These are phyloP conservation scores for Echeveria elegans DNA, from an alignment of 164 flowering plant species.

Conservation along the genomic window DNA sequence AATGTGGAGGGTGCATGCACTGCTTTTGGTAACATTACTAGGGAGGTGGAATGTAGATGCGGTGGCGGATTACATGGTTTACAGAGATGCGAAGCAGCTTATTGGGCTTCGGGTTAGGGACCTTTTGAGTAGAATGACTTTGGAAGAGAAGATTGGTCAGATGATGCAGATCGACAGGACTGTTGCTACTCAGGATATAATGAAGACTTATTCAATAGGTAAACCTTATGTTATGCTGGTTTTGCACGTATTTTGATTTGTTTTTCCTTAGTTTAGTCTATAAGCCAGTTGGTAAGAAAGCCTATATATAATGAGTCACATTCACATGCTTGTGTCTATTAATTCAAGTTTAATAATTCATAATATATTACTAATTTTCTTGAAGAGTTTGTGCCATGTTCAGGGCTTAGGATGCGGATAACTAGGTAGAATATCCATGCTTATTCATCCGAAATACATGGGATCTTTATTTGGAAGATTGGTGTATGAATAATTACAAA, in stretches of 20 bases:
- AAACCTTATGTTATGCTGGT: background rate
- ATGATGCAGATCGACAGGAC: constrained; percentile 52
- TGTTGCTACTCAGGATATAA: constrained; percentile 25
- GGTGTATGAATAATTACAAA: background rate
- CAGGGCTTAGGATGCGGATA: background rate
- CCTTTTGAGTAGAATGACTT: constrained; percentile 37
- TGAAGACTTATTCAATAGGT: constrained; percentile 41
- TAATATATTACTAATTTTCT: background rate
- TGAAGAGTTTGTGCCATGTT: background rate
- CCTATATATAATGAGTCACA: background rate
- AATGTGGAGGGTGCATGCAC: background rate
- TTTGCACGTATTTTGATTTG: background rate
- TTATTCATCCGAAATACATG: background rate
- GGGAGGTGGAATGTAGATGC: constrained; percentile 12
- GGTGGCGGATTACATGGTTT: constrained; percentile 22
- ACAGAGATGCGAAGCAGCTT: constrained; percentile 41
- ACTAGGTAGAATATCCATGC: background rate
- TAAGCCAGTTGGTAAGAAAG: background rate
- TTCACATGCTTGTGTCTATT: background rate
- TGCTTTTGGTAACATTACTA: constrained; percentile 10
- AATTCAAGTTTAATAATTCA: background rate
- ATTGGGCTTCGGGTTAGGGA: constrained; percentile 30
- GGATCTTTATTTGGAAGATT: too few species aligned
- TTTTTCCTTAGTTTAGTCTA: background rate
- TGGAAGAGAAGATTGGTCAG: constrained; percentile 56